Conservation (phyloP, 192 early-diverging fungal species). For the Entophlyctis luteolus region DNA sequence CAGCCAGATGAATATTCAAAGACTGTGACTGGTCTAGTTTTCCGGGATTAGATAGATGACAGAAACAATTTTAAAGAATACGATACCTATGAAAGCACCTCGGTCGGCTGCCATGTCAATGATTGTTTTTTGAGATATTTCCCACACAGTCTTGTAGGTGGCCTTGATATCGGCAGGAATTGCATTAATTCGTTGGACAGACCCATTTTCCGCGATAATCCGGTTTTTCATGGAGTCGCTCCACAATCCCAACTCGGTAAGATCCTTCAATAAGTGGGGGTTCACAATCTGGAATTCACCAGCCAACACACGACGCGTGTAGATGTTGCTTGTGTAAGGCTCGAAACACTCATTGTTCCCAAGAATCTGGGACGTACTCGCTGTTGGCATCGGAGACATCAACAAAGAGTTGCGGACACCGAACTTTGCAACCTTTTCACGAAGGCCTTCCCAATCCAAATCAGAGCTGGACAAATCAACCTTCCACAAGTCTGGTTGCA, state of each 20-base stretch:
- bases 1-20: slow-evolving; percentile 93
- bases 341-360: slow-evolving; percentile 98
- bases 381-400: slow-evolving; percentile 97
- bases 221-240: slow-evolving; percentile 89
- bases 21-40: slow-evolving; percentile 84
- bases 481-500: slow-evolving; percentile 95
- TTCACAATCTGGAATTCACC: slow-evolving; percentile 99
- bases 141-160: slow-evolving; percentile 98
- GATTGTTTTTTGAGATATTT: slow-evolving; percentile 82
- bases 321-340: slow-evolving; percentile 80
- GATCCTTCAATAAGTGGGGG: slow-evolving; percentile 89
- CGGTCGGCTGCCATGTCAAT: slow-evolving; percentile 97
- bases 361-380: slow-evolving; percentile 93
- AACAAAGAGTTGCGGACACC: slow-evolving; percentile 93
- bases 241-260: slow-evolving; percentile 90
- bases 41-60: neutral
- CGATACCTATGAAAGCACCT: slow-evolving; percentile 80
- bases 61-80: neutral
- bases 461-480: slow-evolving; percentile 63
- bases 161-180: slow-evolving; percentile 86
- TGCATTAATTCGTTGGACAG: slow-evolving; percentile 68
- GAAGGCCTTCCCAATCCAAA: slow-evolving; percentile 81
- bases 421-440: slow-evolving; percentile 68
- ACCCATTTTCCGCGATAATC: slow-evolving; percentile 89
- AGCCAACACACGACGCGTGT: slow-evolving; percentile 90